Conservation (phyloP, 225 moss, liverwort and hornwort species). For the Takakia lepidozioides region DNA sequence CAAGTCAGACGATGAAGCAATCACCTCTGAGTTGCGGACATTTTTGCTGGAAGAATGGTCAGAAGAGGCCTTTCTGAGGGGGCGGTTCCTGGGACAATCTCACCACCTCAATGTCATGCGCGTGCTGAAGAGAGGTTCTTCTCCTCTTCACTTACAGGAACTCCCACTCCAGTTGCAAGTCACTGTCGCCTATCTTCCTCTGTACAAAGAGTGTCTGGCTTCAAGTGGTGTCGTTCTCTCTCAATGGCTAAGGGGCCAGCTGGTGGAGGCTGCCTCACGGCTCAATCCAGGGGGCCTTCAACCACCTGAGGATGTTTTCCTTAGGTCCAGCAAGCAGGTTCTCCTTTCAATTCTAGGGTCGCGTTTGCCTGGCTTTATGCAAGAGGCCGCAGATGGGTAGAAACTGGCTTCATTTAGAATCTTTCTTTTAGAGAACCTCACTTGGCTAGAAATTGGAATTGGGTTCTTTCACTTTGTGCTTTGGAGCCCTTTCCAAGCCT, state of each 20-base stretch:
- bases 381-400: constrained; percentile 37
- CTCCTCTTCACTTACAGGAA: constrained; percentile 91
- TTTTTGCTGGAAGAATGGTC: constrained; percentile 88
- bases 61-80: constrained; percentile 76
- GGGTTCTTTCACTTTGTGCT: too few relatives aligned
- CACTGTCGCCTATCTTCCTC: constrained; percentile 84
- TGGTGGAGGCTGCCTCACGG: constrained; percentile 73
- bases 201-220: constrained; percentile 80
- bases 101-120: constrained; percentile 97
- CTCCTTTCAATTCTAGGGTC: constrained; percentile 74
- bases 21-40: constrained; percentile 63
- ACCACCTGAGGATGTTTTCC: constrained; percentile 46
- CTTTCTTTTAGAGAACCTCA: too few relatives aligned
- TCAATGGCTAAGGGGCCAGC: constrained; percentile 93
- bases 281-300: constrained; percentile 38
- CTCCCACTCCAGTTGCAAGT: constrained; percentile 92
- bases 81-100: constrained; percentile 66
- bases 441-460: too few relatives aligned
- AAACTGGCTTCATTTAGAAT: too few relatives aligned
- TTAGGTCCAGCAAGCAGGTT: constrained; percentile 58
- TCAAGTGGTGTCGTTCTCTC: constrained; percentile 89
- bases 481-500: too few relatives aligned
- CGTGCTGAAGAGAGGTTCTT: constrained; percentile 71
- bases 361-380: constrained; percentile 78
- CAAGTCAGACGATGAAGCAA: constrained; percentile 86